Base-by-base conservation (phyloP, 257 asterid species). In the Pogostemon cablin region DNA sequence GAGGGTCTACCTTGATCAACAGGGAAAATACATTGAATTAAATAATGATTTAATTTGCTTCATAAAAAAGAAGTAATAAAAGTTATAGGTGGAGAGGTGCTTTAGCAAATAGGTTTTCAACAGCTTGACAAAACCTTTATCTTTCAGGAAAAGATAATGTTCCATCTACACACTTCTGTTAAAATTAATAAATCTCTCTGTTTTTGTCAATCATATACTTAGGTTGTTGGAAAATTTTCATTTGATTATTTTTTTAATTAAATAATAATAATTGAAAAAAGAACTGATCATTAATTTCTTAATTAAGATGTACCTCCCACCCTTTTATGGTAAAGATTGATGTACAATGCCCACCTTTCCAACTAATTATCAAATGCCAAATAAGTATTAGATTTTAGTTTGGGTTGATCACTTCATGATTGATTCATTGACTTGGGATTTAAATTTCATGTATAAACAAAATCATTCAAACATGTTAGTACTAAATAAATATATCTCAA, bases 21-120 rank as follows among this genome's bases (percentile, higher is more conserved):
- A n/a, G 37, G 48, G 11, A 3, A 9, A 25, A 71, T 5, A 10
- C 53, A 48, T 11, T n/a, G 25, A 53, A 8, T 43, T 9, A 2
- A 11, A 4, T 15, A 9, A 0, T 15, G 43, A 37, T 46, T 34
- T 53, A 44, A 68, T 75, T 25, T 75, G 67, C 54, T 69, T 75
- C 35, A 52, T 37, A n/a, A 3, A 62, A 75, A 54, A 72, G 55
- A 56, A 63, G 52, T 55, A 57, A 59, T 41, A 37, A 11, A 52
- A 43, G 60, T 54, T 46, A 53, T 67, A 52, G 78, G 81, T 77
- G 75, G 75, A 47, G 63, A 54, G 72, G 62, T 49, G 74, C 70
- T 72, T 65, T 77, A 71, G 61, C 64, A 48, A 12, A 47, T 63
- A 48, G 72, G 48, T 15, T 71, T 54, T 32, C 53, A 63, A 53